Base-by-base conservation (phyloP, 1,284 basidiomycete genomes). In the Kwoniella shivajii region DNA sequence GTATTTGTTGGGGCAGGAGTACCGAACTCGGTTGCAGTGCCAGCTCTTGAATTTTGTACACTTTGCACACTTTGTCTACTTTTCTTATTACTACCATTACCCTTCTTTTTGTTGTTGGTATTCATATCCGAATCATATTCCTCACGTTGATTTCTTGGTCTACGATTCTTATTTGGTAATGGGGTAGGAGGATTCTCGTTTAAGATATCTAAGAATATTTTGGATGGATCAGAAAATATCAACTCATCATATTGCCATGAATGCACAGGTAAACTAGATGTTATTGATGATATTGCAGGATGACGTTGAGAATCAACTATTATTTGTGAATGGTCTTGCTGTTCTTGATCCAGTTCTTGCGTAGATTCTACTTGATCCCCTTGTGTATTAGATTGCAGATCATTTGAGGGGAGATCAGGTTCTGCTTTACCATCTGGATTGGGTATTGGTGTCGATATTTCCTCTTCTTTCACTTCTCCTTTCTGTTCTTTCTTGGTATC, bases 181-280 rank as follows among this genome's bases (percentile, higher is more conserved):
- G 87, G 86, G 0, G 90, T 94, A 0, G 94, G 93, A 0, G 92
- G 88, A 70, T 95, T 84, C 3, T 83, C 81, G 0, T 87, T 86
- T 46, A 99, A 84, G 54, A 90, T 84, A 66, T 88, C 86, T 67
- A 97, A 84, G 79, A 99, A 95, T 27, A 86, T 82, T 59, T 92
- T 87, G 60, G 88, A 92, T 1, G 96, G 96, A 69, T 99, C 95
- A 64, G 87, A 86, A 79, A 99, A 99, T 45, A 99, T 92, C 59
- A 99, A 85, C 66, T 99, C 96, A 75, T 99, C 96, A 79, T 99
- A 99, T 72, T 98, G 94, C 95, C 96, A 99, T 0, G 92, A 91
- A 75, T 98, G 90, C n/a, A 97, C 90, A 0, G 81, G 79, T 18
- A 76, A 72, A 16, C 65, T 69, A 16, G 67, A 54, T 6, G 68